phyloP scores from a whole-genome alignment of 495 filamentous ascomycete species.

The Aspergillus affinis region DNA sequence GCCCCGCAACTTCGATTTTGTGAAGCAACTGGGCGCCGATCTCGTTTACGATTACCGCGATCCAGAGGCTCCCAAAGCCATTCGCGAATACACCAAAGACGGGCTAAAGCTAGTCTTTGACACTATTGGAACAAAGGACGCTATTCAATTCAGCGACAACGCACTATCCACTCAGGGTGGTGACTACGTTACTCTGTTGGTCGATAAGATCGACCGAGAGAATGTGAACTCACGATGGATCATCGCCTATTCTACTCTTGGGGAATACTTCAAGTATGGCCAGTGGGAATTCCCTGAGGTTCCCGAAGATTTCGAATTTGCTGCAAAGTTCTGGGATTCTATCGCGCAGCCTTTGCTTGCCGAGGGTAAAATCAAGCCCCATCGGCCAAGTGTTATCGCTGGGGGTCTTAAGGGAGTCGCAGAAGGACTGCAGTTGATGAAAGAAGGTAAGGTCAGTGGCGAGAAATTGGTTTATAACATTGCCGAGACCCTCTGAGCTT shows the following conservation, averaged over 20 bases:
- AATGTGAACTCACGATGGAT: conserved; percentile 25
- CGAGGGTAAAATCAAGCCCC: conserved; percentile 41
- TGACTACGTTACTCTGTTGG: conserved; percentile 15
- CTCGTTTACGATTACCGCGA: conserved; percentile 29
- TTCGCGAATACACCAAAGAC: conserved; percentile 25
- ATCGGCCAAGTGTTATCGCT: conserved; percentile 39
- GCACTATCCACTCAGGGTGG: conserved; percentile 27
- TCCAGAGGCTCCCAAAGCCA: conserved; percentile 13
- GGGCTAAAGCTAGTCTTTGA: conserved; percentile 28
- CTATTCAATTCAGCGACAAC: conserved; percentile 25
- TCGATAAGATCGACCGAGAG: conserved; percentile 22
- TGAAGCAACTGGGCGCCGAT: conserved; percentile 29
- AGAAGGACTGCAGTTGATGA: conserved; percentile 48
- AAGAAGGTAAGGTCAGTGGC: conserved; percentile 48
- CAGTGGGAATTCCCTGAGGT: conserved; percentile 23
- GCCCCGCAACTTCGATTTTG: conserved; percentile 28
- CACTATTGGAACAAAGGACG: conserved; percentile 20
- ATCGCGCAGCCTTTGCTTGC: conserved; percentile 43
- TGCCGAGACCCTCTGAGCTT: conserved; percentile 11
- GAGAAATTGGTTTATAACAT: conserved; percentile 52
- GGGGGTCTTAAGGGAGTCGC: conserved; percentile 47
- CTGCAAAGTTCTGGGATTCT: conserved; percentile 32
- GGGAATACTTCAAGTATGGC: conserved; percentile 30
- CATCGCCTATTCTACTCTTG: conserved; percentile 30
- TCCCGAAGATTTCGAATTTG: conserved; percentile 29